Base-by-base conservation (phyloP, 1,139 yeast genomes). In the Suhomyces chickasaworum region DNA sequence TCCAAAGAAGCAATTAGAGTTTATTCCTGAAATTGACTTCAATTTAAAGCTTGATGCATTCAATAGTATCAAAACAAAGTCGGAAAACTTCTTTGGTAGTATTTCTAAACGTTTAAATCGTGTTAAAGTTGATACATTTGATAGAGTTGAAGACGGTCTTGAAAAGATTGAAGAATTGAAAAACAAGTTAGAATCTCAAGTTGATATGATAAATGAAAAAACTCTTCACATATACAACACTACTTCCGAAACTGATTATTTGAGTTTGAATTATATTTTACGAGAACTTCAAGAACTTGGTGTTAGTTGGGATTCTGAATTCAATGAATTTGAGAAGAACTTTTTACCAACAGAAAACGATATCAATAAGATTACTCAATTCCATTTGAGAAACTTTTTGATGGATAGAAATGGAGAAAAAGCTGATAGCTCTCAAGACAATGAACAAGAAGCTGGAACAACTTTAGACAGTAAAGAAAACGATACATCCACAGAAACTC, bases 301-400 rank as follows among this genome's bases (percentile, higher is more conserved):
- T 4, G 91, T 89, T 20, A 78, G 73, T 40, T 95, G 99, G 99
- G 97, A 93, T 65, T 62, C 68, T 22, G 96, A 87, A 49, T 90
- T 95, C 59, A 77, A 81, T 38, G 88, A 83, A n/a, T 90, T 93
- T 66, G 97, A 89, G 53, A 78, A 78, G 44, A 76, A 75, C 23
- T 93, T 78, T 59, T 78, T 93, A 50, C 98, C 98, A 0, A 84
- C 96, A 13, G 99, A 95, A 64, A 89, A 86, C 59, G 99, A 95
- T 74, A 88, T 95, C 54, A 86, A 96, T 7, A 77, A 90, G 51
- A 87, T 93, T 39, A 91, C 99, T 2, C 89, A 96, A 12, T 86
- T 86, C 55, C 99, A 93, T 60, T 72, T 95, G 59, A 81, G 84
- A 50, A 88, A 84, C 55, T 77, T 90, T 46, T 84, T 93, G 57